Conservation (phyloP, 2,329 filamentous ascomycete genomes). For the Aspergillus versicolor region DNA sequence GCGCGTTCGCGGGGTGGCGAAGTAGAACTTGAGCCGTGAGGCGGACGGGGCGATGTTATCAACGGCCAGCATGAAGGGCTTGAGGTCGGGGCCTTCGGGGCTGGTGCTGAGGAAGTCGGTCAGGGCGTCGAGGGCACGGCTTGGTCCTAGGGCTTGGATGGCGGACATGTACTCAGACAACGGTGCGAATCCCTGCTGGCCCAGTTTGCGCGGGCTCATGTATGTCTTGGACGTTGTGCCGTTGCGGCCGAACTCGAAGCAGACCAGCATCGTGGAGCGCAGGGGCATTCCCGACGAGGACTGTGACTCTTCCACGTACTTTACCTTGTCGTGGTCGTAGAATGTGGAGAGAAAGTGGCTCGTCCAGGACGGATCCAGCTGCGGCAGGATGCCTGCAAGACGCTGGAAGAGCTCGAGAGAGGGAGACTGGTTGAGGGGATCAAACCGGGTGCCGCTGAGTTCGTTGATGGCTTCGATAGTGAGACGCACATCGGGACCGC, state of each 20-base stretch:
- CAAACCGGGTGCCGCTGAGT: neutral
- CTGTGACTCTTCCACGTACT: neutral
- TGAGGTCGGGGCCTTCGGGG: neutral
- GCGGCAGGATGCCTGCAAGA: neutral
- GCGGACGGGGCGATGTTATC: conserved; percentile 3
- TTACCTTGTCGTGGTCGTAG: conserved; percentile 1
- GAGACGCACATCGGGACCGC: conserved; percentile 19
- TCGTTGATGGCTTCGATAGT: conserved; percentile 7
- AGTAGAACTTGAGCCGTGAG: conserved; percentile 13
- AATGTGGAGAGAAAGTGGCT: conserved; percentile 3
- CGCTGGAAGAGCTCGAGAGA: neutral
- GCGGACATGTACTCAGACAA: neutral
- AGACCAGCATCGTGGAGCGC: neutral
- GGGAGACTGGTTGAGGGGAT: conserved; percentile 2
- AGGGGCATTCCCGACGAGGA: neutral
- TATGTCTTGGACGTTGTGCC: neutral
- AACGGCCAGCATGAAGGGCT: conserved; percentile 9
- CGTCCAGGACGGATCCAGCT: neutral
- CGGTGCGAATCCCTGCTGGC: neutral
- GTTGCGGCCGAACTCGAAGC: neutral
- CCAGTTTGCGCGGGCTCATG: neutral
- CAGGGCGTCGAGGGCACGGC: neutral
- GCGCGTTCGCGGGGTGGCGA: neutral
- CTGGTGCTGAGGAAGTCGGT: neutral
- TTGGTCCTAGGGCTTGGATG: neutral